phyloP scores from a whole-genome alignment of 2,329 filamentous ascomycete species.

The Penicillium italicum region DNA sequence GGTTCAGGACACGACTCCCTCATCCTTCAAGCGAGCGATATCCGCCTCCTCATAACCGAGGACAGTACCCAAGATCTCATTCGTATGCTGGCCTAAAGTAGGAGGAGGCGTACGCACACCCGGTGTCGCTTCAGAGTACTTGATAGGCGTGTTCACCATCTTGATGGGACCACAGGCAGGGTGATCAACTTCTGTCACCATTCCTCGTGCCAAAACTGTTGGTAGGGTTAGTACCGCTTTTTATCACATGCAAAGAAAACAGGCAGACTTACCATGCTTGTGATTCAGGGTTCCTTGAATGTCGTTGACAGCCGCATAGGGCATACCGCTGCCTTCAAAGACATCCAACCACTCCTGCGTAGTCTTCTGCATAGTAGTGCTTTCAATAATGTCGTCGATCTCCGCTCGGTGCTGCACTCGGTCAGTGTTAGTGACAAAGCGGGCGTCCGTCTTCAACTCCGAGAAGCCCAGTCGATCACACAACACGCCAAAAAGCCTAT shows the following conservation, averaged over 20 bases:
- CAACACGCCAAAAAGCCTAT: constrained; percentile 58
- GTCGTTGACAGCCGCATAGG: constrained; percentile 92
- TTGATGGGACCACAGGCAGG: constrained; percentile 78
- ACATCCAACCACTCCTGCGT: constrained; percentile 84
- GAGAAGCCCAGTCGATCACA: constrained; percentile 56
- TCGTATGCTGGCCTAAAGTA: constrained; percentile 79
- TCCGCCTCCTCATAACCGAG: constrained; percentile 58
- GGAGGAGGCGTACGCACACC: constrained; percentile 75
- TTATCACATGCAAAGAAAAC: not conserved
- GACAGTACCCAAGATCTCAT: constrained; percentile 66
- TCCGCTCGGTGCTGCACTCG: constrained; percentile 66
- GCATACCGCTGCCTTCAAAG: constrained; percentile 88
- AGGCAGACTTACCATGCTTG: constrained; percentile 62
- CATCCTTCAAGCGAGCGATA: constrained; percentile 60
- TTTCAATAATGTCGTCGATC: constrained; percentile 76
- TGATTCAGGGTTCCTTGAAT: constrained; percentile 80
- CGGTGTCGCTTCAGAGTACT: constrained; percentile 80
- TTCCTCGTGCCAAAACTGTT: constrained; percentile 67
- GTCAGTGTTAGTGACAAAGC: constrained; percentile 57
- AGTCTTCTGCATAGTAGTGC: constrained; percentile 68
- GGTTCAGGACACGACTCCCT: constrained; percentile 61
- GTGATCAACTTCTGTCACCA: constrained; percentile 88
- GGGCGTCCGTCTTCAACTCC: constrained; percentile 56
- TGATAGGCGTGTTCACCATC: constrained; percentile 90
- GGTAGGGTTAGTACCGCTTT: not conserved